phyloP scores from a whole-genome alignment of 805 yeast species.

The Wickerhamiella azyma region DNA sequence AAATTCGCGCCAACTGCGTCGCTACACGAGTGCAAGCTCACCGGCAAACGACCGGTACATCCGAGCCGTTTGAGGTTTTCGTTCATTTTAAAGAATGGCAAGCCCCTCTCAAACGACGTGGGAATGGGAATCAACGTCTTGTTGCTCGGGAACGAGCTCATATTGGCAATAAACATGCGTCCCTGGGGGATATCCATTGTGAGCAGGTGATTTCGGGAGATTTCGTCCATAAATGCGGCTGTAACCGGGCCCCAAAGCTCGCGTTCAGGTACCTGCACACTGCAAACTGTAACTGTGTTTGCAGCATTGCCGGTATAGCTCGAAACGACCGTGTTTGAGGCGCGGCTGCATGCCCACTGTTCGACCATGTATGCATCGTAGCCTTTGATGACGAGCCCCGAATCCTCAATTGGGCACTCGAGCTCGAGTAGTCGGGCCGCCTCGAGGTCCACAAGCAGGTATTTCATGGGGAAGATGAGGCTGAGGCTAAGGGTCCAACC shows the following conservation, averaged over 20 bases:
- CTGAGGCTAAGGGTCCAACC: background rate
- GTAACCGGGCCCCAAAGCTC: constrained; percentile 39
- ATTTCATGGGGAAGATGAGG: constrained; percentile 11
- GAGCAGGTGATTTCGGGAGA: constrained; percentile 51
- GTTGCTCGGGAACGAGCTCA: constrained; percentile 67
- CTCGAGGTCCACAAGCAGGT: constrained; percentile 23
- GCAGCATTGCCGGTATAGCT: constrained; percentile 72
- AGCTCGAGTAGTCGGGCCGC: constrained; percentile 21
- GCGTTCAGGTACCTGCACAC: constrained; percentile 39
- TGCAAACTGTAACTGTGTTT: constrained; percentile 49
- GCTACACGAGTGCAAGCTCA: constrained; percentile 52
- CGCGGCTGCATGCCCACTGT: constrained; percentile 79
- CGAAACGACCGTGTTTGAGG: constrained; percentile 52
- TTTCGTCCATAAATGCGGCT: constrained; percentile 48
- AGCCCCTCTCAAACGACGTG: constrained; percentile 28
- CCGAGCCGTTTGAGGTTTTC: constrained; percentile 61
- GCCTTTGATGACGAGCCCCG: constrained; percentile 44
- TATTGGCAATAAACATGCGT: constrained; percentile 60
- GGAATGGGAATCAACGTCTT: constrained; percentile 59
- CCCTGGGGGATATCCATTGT: constrained; percentile 52
- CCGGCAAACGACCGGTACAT: constrained; percentile 77
- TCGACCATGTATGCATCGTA: constrained; percentile 86
- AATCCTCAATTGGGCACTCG: constrained; percentile 25
- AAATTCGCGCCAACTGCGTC: constrained; percentile 75
- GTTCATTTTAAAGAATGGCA: constrained; percentile 53